These are phyloP conservation scores for Aspergillus ochraceus DNA, from an alignment of 2,329 filamentous ascomycete genomes.

Conservation along the genomic window DNA sequence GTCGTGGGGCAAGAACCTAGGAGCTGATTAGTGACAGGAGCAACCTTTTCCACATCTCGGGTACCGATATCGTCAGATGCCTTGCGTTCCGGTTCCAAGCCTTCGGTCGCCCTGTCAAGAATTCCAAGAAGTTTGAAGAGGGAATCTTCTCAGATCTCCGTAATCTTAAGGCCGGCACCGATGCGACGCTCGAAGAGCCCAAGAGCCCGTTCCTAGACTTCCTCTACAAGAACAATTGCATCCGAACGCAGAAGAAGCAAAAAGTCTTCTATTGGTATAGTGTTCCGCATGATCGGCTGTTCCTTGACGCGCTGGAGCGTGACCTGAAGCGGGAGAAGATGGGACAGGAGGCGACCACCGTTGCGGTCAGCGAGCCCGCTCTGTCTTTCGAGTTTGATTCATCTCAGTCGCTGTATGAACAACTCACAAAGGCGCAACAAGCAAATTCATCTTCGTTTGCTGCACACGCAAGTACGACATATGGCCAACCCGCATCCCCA, in stretches of 20 bases:
- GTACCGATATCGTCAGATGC: slow-evolving; percentile 97
- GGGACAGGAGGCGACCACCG: slow-evolving; percentile 95
- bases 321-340: slow-evolving; percentile 99
- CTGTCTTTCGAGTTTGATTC: slow-evolving; percentile 99
- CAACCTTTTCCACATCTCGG: slow-evolving; percentile 98
- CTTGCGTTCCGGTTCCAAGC: slow-evolving; percentile 98
- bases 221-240: slow-evolving; percentile 99
- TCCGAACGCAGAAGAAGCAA: slow-evolving; percentile 99
- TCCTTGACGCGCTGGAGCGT: slow-evolving; percentile 94
- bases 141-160: slow-evolving; percentile 98
- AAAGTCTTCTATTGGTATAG: slow-evolving; percentile 99
- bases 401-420: slow-evolving; percentile 97
- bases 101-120: slow-evolving; percentile 96
- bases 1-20: slow-evolving; percentile 7
- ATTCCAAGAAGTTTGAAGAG: slow-evolving; percentile 99
- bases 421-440: slow-evolving; percentile 98
- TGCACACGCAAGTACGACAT: slow-evolving; percentile 67
- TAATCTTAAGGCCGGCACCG: slow-evolving; percentile 96
- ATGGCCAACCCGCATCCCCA: slow-evolving; percentile 76
- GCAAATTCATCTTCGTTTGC: slow-evolving; percentile 97
- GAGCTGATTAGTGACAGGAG: slow-evolving; percentile 59
- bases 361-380: slow-evolving; percentile 94
- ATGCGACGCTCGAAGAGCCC: slow-evolving; percentile 96
- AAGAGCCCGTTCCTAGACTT: slow-evolving; percentile 99
- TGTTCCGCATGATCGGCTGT: slow-evolving; percentile 94